A percentile compares a stretch with the other conserved stretches of the same genome.
phyloP scores from a whole-genome alignment of 192 early-diverging fungal species.

The Backusella morwellensis region DNA sequence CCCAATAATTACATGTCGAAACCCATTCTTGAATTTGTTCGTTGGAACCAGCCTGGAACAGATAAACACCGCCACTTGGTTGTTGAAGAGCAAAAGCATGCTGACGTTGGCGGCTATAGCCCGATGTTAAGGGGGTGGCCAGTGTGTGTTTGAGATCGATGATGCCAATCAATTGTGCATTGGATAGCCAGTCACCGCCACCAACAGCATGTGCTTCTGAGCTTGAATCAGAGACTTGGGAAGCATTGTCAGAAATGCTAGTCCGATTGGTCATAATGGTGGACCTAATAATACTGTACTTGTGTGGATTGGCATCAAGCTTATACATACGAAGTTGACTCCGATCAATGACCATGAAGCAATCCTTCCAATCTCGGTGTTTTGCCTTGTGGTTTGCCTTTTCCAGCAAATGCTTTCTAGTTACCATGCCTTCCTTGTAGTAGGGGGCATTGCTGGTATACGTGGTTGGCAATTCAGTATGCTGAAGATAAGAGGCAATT shows the following conservation, averaged over 20 bases:
- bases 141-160: constrained; percentile 79
- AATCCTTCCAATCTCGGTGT: constrained; percentile 82
- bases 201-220: background rate
- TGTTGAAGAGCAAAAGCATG: constrained; percentile 87
- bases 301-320: constrained; percentile 4
- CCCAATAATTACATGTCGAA: constrained; percentile 93
- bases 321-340: constrained; percentile 73
- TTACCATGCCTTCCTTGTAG: constrained; percentile 74
- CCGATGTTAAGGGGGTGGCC: constrained; percentile 78
- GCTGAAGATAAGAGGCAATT: constrained; percentile 13
- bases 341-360: constrained; percentile 71
- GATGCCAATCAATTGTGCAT: constrained; percentile 43
- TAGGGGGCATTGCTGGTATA: constrained; percentile 35
- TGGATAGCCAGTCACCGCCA: constrained; percentile 24
- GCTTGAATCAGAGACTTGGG: background rate
- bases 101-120: constrained; percentile 73
- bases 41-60: constrained; percentile 78
- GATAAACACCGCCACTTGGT: constrained; percentile 73
- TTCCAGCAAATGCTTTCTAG: constrained; percentile 86
- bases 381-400: constrained; percentile 73
- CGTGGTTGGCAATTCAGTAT: constrained; percentile 13
- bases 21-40: constrained; percentile 84
- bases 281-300: constrained; percentile 8
- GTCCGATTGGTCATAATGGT: constrained; percentile 6
- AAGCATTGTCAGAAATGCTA: constrained; percentile 12